Conservation (phyloP, 2,329 filamentous ascomycete genomes). For the Fusarium verrucosum region DNA sequence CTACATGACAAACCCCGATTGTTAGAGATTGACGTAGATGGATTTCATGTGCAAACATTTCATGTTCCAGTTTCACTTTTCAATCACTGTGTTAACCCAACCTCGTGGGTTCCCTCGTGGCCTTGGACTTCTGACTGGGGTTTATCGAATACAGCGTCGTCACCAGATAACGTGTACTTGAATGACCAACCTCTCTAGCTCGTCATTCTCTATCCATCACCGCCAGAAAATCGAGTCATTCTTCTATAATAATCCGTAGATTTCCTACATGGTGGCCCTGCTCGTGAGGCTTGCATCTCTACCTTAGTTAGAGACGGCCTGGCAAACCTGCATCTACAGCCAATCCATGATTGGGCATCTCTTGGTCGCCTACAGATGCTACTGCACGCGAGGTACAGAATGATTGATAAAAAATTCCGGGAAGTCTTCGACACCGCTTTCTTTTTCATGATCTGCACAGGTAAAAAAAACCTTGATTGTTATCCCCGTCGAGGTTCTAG, state of each 20-base stretch:
- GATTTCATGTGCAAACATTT: constrained; percentile 4
- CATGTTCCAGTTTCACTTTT: constrained; percentile 9
- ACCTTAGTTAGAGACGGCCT: constrained; percentile 23
- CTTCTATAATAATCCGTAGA: constrained; percentile 8
- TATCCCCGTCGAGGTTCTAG: constrained; percentile 8
- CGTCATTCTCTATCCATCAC: constrained; percentile 8
- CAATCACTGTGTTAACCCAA: constrained; percentile 21
- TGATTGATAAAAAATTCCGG: constrained; percentile 18
- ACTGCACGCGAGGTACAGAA: constrained; percentile 20
- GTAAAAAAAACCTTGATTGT: constrained; percentile 19
- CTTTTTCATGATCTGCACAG: constrained; percentile 38
- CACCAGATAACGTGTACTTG: constrained; percentile 34
- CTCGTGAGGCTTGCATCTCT: constrained; percentile 26
- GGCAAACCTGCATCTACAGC: constrained; percentile 28
- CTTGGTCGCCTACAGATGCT: constrained; percentile 12
- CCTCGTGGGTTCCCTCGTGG: constrained; percentile 21
- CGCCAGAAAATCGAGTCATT: neutral
- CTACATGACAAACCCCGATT: constrained; percentile 15
- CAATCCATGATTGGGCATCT: constrained; percentile 25
- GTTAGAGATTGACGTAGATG: neutral
- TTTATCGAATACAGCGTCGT: constrained; percentile 29
- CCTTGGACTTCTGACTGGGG: constrained; percentile 20
- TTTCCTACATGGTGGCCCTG: constrained; percentile 33
- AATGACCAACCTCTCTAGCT: constrained; percentile 26
- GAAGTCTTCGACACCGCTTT: constrained; percentile 39